These are phyloP conservation scores for Phoma sp. DNA, from an alignment of 2,329 filamentous ascomycete species.

Conservation along the genomic window DNA sequence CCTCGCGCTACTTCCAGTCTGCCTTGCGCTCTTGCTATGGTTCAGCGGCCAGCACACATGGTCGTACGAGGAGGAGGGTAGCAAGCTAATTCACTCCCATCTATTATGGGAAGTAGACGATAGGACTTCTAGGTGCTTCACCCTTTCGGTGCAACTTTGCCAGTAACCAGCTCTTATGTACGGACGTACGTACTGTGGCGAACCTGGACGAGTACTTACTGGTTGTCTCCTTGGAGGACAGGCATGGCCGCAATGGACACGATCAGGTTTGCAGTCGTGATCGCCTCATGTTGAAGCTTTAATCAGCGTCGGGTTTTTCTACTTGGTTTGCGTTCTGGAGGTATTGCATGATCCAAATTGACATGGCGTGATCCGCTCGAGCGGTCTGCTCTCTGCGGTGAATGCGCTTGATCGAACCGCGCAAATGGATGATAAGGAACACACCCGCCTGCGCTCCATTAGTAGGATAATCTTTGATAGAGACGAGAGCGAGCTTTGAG, in stretches of 20 bases:
- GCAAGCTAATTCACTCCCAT: neutral
- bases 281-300: neutral
- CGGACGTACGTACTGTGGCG: neutral
- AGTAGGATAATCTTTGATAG: neutral
- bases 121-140: neutral
- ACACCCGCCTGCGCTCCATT: too few species aligned
- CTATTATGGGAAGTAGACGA: neutral
- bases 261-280: neutral
- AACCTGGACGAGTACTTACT: neutral
- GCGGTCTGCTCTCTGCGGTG: neutral
- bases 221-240: neutral
- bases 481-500: neutral
- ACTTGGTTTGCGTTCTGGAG: neutral
- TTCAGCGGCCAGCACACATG: slow-evolving; percentile 6
- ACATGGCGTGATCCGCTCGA: neutral
- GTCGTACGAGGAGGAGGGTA: slow-evolving; percentile 1
- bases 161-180: neutral
- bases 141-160: neutral
- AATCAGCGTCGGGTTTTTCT: neutral
- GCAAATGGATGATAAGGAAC: too few species aligned
- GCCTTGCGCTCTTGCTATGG: neutral
- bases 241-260: neutral
- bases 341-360: neutral
- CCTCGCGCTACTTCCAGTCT: neutral
- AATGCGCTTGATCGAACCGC: too few species aligned